Base-by-base conservation (phyloP, 768 basidiomycete species). In the Punctularia strigosozonata region DNA sequence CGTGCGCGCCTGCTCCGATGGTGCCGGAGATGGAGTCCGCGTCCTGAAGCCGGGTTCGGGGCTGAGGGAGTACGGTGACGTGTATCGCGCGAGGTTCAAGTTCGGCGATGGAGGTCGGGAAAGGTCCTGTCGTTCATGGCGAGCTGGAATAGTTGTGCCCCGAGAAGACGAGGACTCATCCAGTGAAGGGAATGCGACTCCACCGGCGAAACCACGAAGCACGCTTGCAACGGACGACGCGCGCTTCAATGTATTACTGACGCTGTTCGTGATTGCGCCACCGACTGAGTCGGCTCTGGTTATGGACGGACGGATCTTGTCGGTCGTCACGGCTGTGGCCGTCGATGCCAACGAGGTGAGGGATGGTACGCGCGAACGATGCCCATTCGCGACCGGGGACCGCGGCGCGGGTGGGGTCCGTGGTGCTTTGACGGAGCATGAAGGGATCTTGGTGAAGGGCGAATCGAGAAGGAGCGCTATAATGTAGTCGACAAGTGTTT, bases 401-500 rank as follows among this genome's bases (percentile, higher is more conserved):
- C 44, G 55, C 32, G 45, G 50, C 25, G 74, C 70, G 5, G 56
- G 46, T 24, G 68, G 65, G 13, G 55, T 49, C 1, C 68, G 61
- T 0, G 71, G 69, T 5, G 76, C n/a, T n/a, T n/a, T n/a, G n/a
- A n/a, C n/a, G n/a, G 67, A 1, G 54, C 48, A 28, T 74, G 63
- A 17, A 91, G 61, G 2, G 84, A 74, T 0, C 80, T 74, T 20
- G 68, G 76, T 75, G 54, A 94, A 94, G 0, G 89, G 87, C 2
- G 87, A 90, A 51, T 92, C 89, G 8, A 94, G 64, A 10, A 97
- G 73, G 4, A 91, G 71, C 2, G 89, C 90, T 62, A 86, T 79
- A 48, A 95, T 73, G 53, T 94, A 95, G 59, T 99, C 95, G 22
- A 89, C 72, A 20, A 94, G 77, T 0, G 87, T 91, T 50, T 85